phyloP scores from a whole-genome alignment of 306 rosid species.

The Castanea mollissima region DNA sequence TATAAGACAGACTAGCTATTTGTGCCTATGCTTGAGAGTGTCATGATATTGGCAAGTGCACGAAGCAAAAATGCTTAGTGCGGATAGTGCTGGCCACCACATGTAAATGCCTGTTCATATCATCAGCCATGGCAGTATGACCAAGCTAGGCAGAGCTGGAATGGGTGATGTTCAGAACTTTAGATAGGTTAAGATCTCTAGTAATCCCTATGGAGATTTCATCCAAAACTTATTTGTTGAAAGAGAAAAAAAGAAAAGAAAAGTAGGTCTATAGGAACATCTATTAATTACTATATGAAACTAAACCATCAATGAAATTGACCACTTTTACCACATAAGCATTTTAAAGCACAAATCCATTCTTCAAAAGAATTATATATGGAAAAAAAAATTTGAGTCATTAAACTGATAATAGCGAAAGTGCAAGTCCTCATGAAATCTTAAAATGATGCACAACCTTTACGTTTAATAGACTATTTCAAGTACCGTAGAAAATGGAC shows the following conservation, averaged over 20 bases:
- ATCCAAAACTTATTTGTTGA: no score
- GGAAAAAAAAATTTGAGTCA: no score
- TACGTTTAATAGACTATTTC: neutral
- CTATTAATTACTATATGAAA: neutral
- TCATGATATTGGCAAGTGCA: neutral
- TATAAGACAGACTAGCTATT: neutral
- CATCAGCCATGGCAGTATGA: neutral
- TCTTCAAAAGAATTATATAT: no score
- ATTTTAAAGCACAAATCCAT: neutral
- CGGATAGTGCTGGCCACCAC: conserved; percentile 4
- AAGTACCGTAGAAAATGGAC: conserved; percentile 16
- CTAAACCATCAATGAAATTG: neutral
- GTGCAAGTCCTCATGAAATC: neutral
- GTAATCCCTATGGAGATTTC: neutral
- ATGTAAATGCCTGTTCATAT: neutral
- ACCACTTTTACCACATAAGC: neutral
- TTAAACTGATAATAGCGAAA: neutral
- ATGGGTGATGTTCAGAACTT: neutral
- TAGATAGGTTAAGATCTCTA: neutral
- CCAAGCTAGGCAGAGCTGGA: neutral
- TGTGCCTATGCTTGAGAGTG: neutral
- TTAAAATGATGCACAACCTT: neutral
- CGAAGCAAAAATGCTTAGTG: neutral
- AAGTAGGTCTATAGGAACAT: neutral
- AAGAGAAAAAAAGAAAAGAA: no score